Percentiles rank a stretch among this genome's conserved stretches.
phyloP scores from a whole-genome alignment of 2,329 filamentous ascomycete genomes.

The Hypoxylon sp. region DNA sequence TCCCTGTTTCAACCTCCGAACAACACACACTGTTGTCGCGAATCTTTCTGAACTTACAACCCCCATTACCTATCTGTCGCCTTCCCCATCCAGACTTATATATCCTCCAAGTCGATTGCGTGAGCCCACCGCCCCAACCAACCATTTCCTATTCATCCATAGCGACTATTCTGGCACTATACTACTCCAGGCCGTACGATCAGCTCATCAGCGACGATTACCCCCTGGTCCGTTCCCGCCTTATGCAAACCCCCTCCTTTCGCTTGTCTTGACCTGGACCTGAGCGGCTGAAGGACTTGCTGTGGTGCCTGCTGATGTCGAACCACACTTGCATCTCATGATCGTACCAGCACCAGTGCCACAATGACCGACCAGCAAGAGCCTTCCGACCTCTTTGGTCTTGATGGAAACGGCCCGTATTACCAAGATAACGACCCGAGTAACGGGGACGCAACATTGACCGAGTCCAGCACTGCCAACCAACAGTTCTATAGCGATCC shows the following conservation, averaged over 20 bases:
- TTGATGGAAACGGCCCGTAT: slow-evolving; percentile 59
- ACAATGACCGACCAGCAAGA: slow-evolving; percentile 56
- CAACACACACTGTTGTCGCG: slow-evolving; percentile 23
- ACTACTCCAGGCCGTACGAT: slow-evolving; percentile 45
- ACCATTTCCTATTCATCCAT: slow-evolving; percentile 40
- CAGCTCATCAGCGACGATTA: slow-evolving; percentile 42
- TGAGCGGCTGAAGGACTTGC: slow-evolving; percentile 44
- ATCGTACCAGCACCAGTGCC: slow-evolving; percentile 50
- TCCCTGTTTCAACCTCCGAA: slow-evolving; percentile 31
- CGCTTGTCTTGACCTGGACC: slow-evolving; percentile 40
- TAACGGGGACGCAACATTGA: slow-evolving; percentile 52
- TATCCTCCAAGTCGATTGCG: slow-evolving; percentile 34
- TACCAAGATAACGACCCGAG: slow-evolving; percentile 51
- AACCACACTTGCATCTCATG: slow-evolving; percentile 56
- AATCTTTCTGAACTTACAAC: slow-evolving; percentile 18
- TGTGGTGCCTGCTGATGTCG: slow-evolving; percentile 54
- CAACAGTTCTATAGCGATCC: slow-evolving; percentile 58
- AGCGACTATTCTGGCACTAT: slow-evolving; percentile 43
- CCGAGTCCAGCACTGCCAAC: slow-evolving; percentile 40
- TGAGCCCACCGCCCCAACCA: slow-evolving; percentile 33
- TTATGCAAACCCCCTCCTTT: slow-evolving; percentile 47
- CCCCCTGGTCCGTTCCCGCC: slow-evolving; percentile 45
- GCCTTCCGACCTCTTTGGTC: slow-evolving; percentile 61
- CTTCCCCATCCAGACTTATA: slow-evolving; percentile 30
- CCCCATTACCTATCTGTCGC: not conserved